These are phyloP conservation scores for Aspergillus aculeatus DNA, from an alignment of 2,329 filamentous ascomycete genomes.

Conservation along the genomic window DNA sequence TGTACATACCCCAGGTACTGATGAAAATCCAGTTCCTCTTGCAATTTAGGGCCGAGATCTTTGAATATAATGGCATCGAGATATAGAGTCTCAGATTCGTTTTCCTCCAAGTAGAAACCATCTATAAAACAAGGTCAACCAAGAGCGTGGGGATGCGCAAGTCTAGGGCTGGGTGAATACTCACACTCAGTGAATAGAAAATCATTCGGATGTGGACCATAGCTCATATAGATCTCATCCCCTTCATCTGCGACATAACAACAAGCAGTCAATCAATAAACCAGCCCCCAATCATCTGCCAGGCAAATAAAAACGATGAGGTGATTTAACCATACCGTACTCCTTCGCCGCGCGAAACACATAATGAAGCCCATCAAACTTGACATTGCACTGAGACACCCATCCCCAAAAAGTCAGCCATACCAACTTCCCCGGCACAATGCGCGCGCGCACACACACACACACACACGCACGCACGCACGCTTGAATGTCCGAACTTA, in stretches of 20 bases:
- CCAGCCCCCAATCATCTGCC: too few species aligned
- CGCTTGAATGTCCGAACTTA: slow-evolving; percentile 15
- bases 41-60: slow-evolving; percentile 29
- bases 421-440: too few species aligned
- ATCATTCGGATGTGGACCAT: slow-evolving; percentile 46
- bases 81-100: slow-evolving; percentile 41
- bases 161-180: slow-evolving; percentile 2
- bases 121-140: slow-evolving; percentile 27
- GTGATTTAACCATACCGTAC: slow-evolving; percentile 26
- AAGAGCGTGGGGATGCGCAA: not conserved
- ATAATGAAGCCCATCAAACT: slow-evolving; percentile 38
- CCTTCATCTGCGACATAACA: slow-evolving; percentile 29
- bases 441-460: not conserved
- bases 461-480: not conserved
- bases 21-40: slow-evolving; percentile 35
- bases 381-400: slow-evolving; percentile 37
- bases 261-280: not conserved
- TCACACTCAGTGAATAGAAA: slow-evolving; percentile 46
- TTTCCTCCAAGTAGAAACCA: slow-evolving; percentile 44
- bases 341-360: slow-evolving; percentile 35
- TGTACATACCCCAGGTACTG: slow-evolving; percentile 41
- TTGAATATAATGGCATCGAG: slow-evolving; percentile 44
- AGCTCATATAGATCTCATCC: slow-evolving; percentile 47
- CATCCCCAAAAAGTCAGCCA: not conserved
- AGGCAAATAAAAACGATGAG: too few species aligned